Base-by-base conservation (phyloP, 140 eudicot genomes). In the Cichorium intybus region DNA sequence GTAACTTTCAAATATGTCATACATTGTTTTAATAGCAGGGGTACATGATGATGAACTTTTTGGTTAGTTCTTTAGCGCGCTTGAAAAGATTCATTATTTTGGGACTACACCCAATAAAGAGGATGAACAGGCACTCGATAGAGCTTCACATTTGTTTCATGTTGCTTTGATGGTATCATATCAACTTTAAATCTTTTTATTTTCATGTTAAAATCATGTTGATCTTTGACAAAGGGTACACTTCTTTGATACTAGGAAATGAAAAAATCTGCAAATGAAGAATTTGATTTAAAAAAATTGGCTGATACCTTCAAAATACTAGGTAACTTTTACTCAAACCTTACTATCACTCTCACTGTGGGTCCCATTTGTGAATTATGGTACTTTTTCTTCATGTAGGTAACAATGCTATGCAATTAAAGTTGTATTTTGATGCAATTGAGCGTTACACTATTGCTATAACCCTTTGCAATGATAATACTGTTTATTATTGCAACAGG, bases 401-500 rank as follows among this genome's bases (percentile, higher is more conserved):
- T 66, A 89, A 89, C 87, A 83, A 79, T 71, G 95, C 79, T 68
- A 79, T 89, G 95, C 95, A 83, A 78, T 69, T 86, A 49, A 81
- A 83, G 63, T 64, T 29, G 34, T 90, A 80, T 70, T 0, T 34
- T 4, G 85, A 87, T 45, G 95, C 97, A 33, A 74, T 90, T 51
- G 96, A 90, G 80, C 82, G 85, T 27, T 90, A 90, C 82, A 75
- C 88, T 48, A 70, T 83, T 55, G 97, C 95, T 41, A 81, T 89
- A 60, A 87, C 95, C 53, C 79, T 89, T 49, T 21, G 70, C 77
- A 82, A 77, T 51, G 79, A 76, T 62, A 88, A 86, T 79, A 95
- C 89, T 57, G 87, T 89, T 62, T 89, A 81, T 75, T 86, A 89
- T 60, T 86, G 95, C 79, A 89, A 83, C 90, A 87, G 96, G 97